Evolutionary conservation across 108 stramenopile species (phyloP).

Genomic region (Nitzschia sp.): DNA sequence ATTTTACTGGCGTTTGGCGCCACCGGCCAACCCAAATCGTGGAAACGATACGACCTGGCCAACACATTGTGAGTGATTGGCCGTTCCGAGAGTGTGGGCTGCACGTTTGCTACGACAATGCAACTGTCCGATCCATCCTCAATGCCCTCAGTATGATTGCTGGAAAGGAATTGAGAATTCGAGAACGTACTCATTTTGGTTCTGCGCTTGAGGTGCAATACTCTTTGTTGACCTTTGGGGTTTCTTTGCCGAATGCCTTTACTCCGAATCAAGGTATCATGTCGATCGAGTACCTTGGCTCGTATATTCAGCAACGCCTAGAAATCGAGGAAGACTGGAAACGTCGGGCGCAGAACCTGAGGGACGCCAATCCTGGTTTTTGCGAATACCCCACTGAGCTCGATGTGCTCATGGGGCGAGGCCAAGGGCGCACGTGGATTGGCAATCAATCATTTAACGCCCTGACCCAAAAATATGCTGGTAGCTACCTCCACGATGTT

Average conservation of each 20-base stretch:
- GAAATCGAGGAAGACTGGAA: background rate
- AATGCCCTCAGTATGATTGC: background rate
- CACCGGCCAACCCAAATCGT: background rate
- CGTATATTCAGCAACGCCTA: background rate
- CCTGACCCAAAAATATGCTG: slow-evolving; percentile 11
- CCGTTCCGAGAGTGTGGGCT: background rate
- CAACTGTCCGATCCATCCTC: background rate
- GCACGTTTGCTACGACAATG: background rate
- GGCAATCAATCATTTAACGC: slow-evolving; percentile 20
- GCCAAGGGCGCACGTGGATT: too few relatives aligned
- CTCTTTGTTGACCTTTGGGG: background rate
- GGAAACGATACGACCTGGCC: background rate
- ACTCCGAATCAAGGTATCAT: background rate
- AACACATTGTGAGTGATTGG: background rate
- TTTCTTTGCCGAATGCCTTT: background rate
- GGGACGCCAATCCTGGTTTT: background rate
- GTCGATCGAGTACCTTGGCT: background rate
- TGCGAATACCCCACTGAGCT: background rate
- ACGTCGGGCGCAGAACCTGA: background rate
- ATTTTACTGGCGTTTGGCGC: background rate
- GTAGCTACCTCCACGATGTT: background rate
- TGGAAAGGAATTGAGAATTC: background rate
- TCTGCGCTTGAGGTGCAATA: background rate
- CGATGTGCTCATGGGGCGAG: slow-evolving; percentile 28
- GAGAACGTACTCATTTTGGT: background rate